phyloP scores from a whole-genome alignment of 768 basidiomycete species.

The Tulasnella sp. region DNA sequence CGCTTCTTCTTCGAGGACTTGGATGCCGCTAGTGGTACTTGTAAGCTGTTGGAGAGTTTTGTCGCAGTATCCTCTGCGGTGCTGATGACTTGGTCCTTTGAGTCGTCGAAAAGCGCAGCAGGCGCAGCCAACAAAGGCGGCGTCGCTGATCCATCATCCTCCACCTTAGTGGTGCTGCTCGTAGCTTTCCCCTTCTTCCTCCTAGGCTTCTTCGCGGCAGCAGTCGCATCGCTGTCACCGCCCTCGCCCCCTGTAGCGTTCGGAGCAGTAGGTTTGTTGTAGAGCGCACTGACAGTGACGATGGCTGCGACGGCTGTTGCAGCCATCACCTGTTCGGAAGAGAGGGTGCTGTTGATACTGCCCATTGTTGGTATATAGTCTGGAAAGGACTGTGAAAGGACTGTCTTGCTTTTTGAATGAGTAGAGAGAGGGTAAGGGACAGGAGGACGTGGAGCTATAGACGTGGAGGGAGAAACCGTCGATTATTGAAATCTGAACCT shows the following conservation, averaged over 20 bases:
- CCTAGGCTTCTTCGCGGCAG: constrained; percentile 24
- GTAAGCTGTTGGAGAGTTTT: constrained; percentile 17
- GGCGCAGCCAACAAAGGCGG: constrained; percentile 1
- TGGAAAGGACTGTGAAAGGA: too few relatives aligned
- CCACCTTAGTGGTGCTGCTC: background rate
- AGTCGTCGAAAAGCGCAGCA: constrained; percentile 16
- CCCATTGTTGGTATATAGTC: constrained; percentile 39
- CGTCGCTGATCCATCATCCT: background rate
- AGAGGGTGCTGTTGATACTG: constrained; percentile 36
- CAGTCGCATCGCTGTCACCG: background rate
- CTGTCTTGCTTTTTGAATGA: too few relatives aligned
- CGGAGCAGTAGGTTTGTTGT: constrained; percentile 19
- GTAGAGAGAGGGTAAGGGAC: too few relatives aligned
- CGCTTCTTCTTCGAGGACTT: constrained; percentile 17
- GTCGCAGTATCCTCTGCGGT: constrained; percentile 24
- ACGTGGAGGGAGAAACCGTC: too few relatives aligned
- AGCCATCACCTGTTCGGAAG: constrained; percentile 33
- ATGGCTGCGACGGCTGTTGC: constrained; percentile 34
- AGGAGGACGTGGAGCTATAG: too few relatives aligned
- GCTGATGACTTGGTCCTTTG: constrained; percentile 20
- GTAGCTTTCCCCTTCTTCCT: constrained; percentile 26
- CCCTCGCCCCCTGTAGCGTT: constrained; percentile 3
- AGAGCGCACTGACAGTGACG: constrained; percentile 33
- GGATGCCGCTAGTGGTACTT: constrained; percentile 11
- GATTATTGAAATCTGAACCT: too few relatives aligned